Base-by-base conservation (phyloP, 352 stramenopile species). In the Pythium pyrilobum region DNA sequence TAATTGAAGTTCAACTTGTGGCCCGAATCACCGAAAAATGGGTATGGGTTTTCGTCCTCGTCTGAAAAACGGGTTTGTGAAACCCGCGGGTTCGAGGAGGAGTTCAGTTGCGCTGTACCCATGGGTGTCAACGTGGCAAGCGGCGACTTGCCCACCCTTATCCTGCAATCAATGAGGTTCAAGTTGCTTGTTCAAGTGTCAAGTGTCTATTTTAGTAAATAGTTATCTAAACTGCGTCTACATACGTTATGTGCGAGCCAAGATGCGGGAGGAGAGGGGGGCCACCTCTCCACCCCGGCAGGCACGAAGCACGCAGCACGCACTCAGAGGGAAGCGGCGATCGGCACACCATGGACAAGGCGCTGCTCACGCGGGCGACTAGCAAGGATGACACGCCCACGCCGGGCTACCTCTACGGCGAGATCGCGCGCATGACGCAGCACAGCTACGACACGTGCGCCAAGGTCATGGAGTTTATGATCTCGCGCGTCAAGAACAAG, bases 401-500 rank as follows among this genome's bases (percentile, higher is more conserved):
- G 36, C 95, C 93, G 11, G 95, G 95, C 24, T 98, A 98, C 69
- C 80, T 98, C 63, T 98, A 98, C 69, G 83, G 92, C 37, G 95
- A 98, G 76, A 98, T 98, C 65, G 85, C 87, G 51, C 83, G 83
- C 69, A 97, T 96, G 87, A 96, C 87, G 56, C 79, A 95, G 64
- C 85, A 95, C 55, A 92, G 79, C 57, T 95, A 91, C 67, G 85
- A 96, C 54, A 96, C 81, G 57, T 95, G 77, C 72, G 66, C 73
- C 40, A 94, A 96, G 53, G 83, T 97, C 48, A 78, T 82, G 59
- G 83, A 93, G 25, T 98, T 92, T 64, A 76, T 98, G 39, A 87
- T 96, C 41, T 79, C 74, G 31, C 87, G 92, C 52, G 80, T 98
- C 44, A 87, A 92, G 69, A 98, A 97, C 66, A 96, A 97, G 66